These are phyloP conservation scores for Fusarium proliferatum DNA, from an alignment of 2,329 filamentous ascomycete species.

Conservation along the genomic window DNA sequence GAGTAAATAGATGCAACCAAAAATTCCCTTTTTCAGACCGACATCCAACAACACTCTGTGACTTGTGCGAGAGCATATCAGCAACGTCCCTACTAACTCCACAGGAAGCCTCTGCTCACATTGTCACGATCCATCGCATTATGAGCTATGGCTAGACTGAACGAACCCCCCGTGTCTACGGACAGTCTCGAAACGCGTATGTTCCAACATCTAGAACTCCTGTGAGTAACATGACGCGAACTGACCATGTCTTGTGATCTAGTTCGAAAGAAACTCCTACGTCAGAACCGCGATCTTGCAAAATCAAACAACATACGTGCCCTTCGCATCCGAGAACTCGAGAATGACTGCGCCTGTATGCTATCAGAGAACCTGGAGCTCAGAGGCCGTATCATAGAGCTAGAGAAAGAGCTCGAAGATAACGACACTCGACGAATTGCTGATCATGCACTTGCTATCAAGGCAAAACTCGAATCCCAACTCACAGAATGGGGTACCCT, in stretches of 20 bases:
- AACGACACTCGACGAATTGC: slow-evolving; percentile 68
- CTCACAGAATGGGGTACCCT: slow-evolving; percentile 76
- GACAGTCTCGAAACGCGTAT: slow-evolving; percentile 79
- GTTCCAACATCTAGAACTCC: slow-evolving; percentile 48
- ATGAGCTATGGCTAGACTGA: slow-evolving; percentile 80
- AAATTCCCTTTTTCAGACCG: slow-evolving; percentile 43
- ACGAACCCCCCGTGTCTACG: slow-evolving; percentile 75
- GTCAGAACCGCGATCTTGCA: slow-evolving; percentile 87
- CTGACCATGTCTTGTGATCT: slow-evolving; percentile 35
- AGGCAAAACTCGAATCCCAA: slow-evolving; percentile 76
- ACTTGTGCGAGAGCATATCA: slow-evolving; percentile 28
- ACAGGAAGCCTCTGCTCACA: slow-evolving; percentile 20
- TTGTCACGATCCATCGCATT: slow-evolving; percentile 36
- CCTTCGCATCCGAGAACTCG: slow-evolving; percentile 79
- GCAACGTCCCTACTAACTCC: slow-evolving; percentile 26
- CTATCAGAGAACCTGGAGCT: slow-evolving; percentile 83
- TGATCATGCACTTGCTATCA: slow-evolving; percentile 76
- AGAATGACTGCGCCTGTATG: slow-evolving; percentile 79
- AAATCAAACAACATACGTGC: slow-evolving; percentile 82
- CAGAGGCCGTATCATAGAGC: slow-evolving; percentile 74
- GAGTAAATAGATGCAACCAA: slow-evolving; percentile 51
- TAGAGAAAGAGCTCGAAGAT: slow-evolving; percentile 75
- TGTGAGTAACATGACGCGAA: slow-evolving; percentile 2
- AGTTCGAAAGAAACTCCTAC: slow-evolving; percentile 83
- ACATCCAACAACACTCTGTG: slow-evolving; percentile 39